Evolutionary conservation across 768 basidiomycete species (phyloP).

Genomic region (Calvatia gigantea): DNA sequence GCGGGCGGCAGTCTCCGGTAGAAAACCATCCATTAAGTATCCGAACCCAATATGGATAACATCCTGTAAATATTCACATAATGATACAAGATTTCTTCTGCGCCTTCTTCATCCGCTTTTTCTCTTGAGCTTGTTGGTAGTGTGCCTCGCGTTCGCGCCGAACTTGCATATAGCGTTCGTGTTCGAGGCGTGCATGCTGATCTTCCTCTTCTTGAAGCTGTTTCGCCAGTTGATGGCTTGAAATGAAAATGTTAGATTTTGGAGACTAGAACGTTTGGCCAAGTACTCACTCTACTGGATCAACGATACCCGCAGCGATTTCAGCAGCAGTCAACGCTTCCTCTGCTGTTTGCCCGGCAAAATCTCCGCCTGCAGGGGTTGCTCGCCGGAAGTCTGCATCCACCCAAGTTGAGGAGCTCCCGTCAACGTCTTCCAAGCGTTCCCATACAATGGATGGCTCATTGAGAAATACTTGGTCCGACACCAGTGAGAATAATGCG

Average conservation of each 20-base stretch:
- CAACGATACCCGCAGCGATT: conserved; percentile 31
- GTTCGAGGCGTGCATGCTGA: conserved; percentile 37
- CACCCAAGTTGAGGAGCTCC: conserved; percentile 71
- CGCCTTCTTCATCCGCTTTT: conserved; percentile 31
- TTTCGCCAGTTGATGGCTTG: conserved; percentile 64
- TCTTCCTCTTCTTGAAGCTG: conserved; percentile 85
- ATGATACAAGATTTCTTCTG: conserved; percentile 53
- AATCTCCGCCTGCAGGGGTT: conserved; percentile 76
- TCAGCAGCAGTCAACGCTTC: conserved; percentile 51
- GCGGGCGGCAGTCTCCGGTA: background rate
- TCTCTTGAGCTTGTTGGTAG: conserved; percentile 19
- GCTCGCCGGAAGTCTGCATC: conserved; percentile 65
- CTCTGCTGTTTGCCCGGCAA: conserved; percentile 70
- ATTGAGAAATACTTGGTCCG: conserved; percentile 75
- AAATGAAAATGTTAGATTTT: conserved; percentile 8
- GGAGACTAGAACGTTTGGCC: background rate
- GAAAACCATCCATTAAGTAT: background rate
- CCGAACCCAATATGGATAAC: conserved; percentile 1
- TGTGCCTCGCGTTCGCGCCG: conserved; percentile 25
- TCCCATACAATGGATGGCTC: conserved; percentile 90
- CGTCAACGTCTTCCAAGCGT: conserved; percentile 84
- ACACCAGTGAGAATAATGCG: conserved; percentile 77
- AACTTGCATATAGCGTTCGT: conserved; percentile 27
- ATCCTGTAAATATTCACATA: conserved; percentile 30
- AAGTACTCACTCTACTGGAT: conserved; percentile 59